Base-by-base conservation (phyloP, 2,329 filamentous ascomycete species). In the Fusarium sp. region DNA sequence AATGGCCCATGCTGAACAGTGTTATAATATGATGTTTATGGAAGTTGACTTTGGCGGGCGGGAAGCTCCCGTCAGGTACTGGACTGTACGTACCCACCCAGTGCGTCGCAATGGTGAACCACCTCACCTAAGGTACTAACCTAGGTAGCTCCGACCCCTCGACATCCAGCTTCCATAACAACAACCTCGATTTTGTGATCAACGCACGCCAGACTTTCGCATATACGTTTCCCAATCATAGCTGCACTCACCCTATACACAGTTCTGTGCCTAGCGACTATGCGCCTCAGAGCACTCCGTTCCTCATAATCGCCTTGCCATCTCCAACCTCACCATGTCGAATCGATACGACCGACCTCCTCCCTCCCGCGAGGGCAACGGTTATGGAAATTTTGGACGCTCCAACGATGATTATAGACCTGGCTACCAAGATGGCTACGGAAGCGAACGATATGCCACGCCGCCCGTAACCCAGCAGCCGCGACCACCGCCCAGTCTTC, bases 281-380 rank as follows among this genome's bases (percentile, higher is more conserved):
- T 75, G 74, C 70, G 53, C 71, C 50, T 61, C 59, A 58, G 66
- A 53, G 43, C 46, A 44, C 30, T 48, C 59, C 24, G 20, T 43
- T 37, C 48, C 52, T 64, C 56, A 52, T 74, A 51, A 75, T 61
- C 50, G 52, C 53, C 39, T 47, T 44, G 52, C 43, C 53, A 54
- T 67, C 45, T 56, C 48, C 56, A 46, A 17, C 56, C 46, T 53
- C 71, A 79, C 59, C 75, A 87, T 87, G 85, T 79, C 84, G 70
- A 82, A 82, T 76, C 81, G 84, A 72, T 85, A 84, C 77, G 83
- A 81, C 72, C 78, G 74, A 63, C 75, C 83, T 57, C 75, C 83
- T 57, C 71, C 72, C 56, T 71, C 72, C 62, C 78, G 73, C 47
- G 73, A 77, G 67, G 81, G 80, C 61, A 80, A 80, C 58, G 79